Evolutionary conservation across 2,329 filamentous ascomycete genomes (phyloP).

Genomic region (Aaosphaeria pasadenensis): DNA sequence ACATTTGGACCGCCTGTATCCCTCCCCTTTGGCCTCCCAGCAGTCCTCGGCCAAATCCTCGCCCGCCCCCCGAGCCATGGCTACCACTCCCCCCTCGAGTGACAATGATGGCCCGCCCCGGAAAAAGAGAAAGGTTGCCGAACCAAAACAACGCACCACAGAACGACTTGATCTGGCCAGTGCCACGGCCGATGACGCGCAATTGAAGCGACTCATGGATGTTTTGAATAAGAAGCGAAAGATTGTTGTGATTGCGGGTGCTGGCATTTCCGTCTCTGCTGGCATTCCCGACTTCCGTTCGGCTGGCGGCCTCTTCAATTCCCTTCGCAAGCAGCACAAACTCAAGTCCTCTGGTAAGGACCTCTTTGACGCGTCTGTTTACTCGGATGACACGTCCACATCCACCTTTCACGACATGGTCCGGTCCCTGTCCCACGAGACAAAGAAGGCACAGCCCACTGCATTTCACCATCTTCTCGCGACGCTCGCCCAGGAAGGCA

Average conservation of each 20-base stretch:
- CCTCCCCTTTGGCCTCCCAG: slow-evolving; percentile 44
- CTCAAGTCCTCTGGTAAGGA: slow-evolving; percentile 92
- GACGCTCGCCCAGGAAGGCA: slow-evolving; percentile 80
- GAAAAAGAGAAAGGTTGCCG: slow-evolving; percentile 66
- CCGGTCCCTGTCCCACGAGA: slow-evolving; percentile 77
- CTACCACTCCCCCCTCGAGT: slow-evolving; percentile 39
- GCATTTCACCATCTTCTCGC: slow-evolving; percentile 92
- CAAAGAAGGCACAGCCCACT: slow-evolving; percentile 74
- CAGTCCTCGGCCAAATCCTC: slow-evolving; percentile 45
- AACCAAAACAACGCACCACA: slow-evolving; percentile 70
- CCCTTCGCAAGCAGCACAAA: slow-evolving; percentile 81
- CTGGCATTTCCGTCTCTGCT: slow-evolving; percentile 94
- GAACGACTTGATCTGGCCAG: slow-evolving; percentile 71
- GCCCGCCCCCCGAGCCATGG: slow-evolving; percentile 46
- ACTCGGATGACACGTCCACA: slow-evolving; percentile 85
- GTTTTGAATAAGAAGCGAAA: slow-evolving; percentile 86
- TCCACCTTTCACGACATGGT: slow-evolving; percentile 96
- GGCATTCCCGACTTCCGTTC: slow-evolving; percentile 98
- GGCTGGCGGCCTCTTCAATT: slow-evolving; percentile 81
- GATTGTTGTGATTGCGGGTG: slow-evolving; percentile 93
- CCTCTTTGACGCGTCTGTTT: slow-evolving; percentile 95
- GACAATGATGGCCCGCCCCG: slow-evolving; percentile 66
- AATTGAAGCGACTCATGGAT: slow-evolving; percentile 68
- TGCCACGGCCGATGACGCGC: slow-evolving; percentile 55
- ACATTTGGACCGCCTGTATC: slow-evolving; percentile 19